Percentiles rank a stretch among this genome's conserved stretches.
Evolutionary conservation across 345 rosid species (phyloP).

Genomic region (Gossypium longicalyx): DNA sequence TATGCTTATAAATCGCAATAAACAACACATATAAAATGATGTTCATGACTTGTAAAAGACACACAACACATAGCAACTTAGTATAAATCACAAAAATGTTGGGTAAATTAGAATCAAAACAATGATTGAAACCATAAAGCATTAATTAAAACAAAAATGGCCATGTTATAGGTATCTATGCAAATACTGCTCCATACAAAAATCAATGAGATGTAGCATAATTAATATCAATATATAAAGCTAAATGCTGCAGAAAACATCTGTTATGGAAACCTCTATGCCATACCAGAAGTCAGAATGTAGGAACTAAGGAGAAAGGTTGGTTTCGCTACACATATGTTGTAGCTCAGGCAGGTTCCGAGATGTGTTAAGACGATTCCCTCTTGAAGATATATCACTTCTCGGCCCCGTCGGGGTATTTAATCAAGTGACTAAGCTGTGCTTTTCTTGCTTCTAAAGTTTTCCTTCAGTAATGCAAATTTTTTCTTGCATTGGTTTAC

Average conservation of each 20-base stretch:
- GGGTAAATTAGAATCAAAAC: background rate
- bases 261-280: background rate
- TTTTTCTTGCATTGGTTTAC: slow-evolving; percentile 93
- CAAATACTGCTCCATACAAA: slow-evolving; percentile 1
- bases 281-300: background rate
- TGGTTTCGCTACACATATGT: background rate
- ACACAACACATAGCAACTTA: background rate
- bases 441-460: slow-evolving; percentile 27
- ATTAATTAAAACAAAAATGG: background rate
- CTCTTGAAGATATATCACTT: background rate
- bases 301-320: background rate
- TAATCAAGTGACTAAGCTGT: slow-evolving; percentile 22
- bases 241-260: slow-evolving; percentile 2
- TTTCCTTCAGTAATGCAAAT: slow-evolving; percentile 73
- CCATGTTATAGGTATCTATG: background rate
- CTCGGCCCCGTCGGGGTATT: background rate
- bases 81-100: background rate
- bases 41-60: too few species aligned
- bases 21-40: too few species aligned
- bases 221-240: background rate
- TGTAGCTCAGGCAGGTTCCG: background rate
- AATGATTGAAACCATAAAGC: background rate
- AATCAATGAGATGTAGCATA: background rate
- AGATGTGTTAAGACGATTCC: background rate
- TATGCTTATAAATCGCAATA: too few species aligned